Percentiles rank a stretch among this genome's conserved stretches.
These are phyloP conservation scores for Nannochloris sp. DNA, from an alignment of 139 green algal genomes.

Conservation along the genomic window DNA sequence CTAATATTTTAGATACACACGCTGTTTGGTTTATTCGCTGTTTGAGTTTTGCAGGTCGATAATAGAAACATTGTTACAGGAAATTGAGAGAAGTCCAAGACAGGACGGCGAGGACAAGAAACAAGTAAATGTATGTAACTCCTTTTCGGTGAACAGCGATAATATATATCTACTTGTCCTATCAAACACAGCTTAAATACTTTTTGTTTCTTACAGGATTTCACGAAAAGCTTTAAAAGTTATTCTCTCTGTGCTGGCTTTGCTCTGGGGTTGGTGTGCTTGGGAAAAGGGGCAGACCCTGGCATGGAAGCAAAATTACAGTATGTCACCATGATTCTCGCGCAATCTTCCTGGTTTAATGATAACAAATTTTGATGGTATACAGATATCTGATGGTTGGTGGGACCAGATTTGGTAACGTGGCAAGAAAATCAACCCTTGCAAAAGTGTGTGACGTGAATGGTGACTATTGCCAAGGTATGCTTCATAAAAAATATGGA, in stretches of 20 bases:
- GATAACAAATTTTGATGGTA: slow-evolving; percentile 1
- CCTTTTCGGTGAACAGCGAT: too few species aligned
- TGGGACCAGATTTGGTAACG: neutral
- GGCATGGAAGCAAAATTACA: neutral
- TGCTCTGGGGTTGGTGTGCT: slow-evolving; percentile 78
- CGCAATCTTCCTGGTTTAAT: slow-evolving; percentile 60
- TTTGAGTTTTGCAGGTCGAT: slow-evolving; percentile 49
- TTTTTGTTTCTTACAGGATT: neutral
- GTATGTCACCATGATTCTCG: slow-evolving; percentile 24
- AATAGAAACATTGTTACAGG: slow-evolving; percentile 76
- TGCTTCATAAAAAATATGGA: too few species aligned
- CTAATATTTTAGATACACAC: neutral
- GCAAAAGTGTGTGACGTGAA: neutral
- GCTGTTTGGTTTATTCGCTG: too few species aligned
- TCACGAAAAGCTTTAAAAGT: slow-evolving; percentile 66
- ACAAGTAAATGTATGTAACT: neutral
- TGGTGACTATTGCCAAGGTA: neutral
- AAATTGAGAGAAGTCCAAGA: slow-evolving; percentile 68
- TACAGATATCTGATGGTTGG: neutral
- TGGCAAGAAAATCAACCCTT: neutral
- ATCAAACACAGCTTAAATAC: too few species aligned
- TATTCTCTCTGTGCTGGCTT: slow-evolving; percentile 85
- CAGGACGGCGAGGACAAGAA: slow-evolving; percentile 2
- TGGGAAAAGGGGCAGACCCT: slow-evolving; percentile 70
- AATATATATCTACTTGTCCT: too few species aligned